Evolutionary conservation across 208 protist genomes (phyloP).

Genomic region (Herpetomonas samuelpessoai): DNA sequence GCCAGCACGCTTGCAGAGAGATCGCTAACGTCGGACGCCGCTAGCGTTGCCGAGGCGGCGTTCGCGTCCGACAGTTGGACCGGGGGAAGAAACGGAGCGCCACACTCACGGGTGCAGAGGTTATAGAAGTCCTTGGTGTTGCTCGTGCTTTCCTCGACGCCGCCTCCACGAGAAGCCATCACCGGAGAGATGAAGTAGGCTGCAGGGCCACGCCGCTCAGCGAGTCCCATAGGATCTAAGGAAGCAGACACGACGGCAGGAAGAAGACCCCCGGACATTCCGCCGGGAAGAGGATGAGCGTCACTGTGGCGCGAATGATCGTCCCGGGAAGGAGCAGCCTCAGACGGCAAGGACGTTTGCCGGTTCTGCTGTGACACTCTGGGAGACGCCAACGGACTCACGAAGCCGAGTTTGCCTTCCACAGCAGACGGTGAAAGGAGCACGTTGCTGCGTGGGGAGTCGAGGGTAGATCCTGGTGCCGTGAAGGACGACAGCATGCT

Average conservation of each 20-base stretch:
- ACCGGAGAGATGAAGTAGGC: slow-evolving; percentile 9
- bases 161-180: slow-evolving; percentile 3
- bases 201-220: not conserved
- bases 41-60: slow-evolving; percentile 5
- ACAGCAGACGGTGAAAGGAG: too few relatives aligned
- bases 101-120: slow-evolving; percentile 22
- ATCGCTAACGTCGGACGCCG: slow-evolving; percentile 17
- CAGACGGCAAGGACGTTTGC: too few relatives aligned
- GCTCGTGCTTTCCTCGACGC: slow-evolving; percentile 9
- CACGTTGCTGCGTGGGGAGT: not conserved
- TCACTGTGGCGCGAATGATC: not conserved
- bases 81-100: slow-evolving; percentile 15
- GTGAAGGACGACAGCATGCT: too few relatives aligned
- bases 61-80: slow-evolving; percentile 16
- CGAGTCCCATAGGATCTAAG: not conserved
- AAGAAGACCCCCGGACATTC: not conserved
- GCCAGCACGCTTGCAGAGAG: not conserved
- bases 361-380: not conserved
- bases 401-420: too few relatives aligned
- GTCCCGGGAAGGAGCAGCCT: too few relatives aligned
- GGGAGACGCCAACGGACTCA: too few relatives aligned
- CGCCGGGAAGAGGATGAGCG: not conserved
- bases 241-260: too few relatives aligned
- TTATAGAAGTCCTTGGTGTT: slow-evolving; percentile 33
- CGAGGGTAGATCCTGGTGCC: too few relatives aligned